Conservation (phyloP, 306 rosid genomes). For the Prosopis cineraria region DNA sequence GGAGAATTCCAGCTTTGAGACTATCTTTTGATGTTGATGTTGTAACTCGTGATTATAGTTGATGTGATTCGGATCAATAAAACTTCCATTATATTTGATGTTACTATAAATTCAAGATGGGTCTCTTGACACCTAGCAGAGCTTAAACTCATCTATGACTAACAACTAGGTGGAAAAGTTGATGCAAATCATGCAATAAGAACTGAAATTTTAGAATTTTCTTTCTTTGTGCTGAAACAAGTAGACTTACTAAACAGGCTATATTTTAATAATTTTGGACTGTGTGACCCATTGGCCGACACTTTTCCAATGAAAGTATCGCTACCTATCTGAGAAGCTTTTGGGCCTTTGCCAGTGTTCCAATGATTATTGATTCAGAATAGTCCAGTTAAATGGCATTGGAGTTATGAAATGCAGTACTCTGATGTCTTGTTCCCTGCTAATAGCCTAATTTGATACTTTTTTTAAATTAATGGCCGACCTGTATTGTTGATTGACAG, state of each 20-base stretch:
- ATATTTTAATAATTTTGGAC: not conserved
- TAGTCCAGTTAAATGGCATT: not conserved
- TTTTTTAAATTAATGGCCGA: not conserved
- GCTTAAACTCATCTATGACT: not conserved
- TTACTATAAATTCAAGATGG: not conserved
- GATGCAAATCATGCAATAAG: not conserved
- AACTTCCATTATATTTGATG: not conserved
- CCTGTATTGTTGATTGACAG: not conserved
- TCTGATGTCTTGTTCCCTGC: not conserved
- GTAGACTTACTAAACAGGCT: not conserved
- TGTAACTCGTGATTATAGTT: not conserved
- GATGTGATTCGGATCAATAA: not conserved
- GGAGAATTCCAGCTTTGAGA: not conserved
- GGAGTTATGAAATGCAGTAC: not conserved
- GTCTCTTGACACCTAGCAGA: not conserved
- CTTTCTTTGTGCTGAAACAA: not conserved
- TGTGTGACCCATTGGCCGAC: not conserved
- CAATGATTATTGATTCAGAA: not conserved
- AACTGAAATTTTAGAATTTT: not conserved
- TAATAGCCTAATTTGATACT: not conserved
- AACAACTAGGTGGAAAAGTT: not conserved
- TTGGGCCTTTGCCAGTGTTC: conserved; percentile 11
- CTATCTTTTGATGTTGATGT: not conserved
- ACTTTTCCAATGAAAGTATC: not conserved
- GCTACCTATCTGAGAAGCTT: not conserved